These are phyloP conservation scores for Xylariales sp. DNA, from an alignment of 2,329 filamentous ascomycete species.

Conservation along the genomic window DNA sequence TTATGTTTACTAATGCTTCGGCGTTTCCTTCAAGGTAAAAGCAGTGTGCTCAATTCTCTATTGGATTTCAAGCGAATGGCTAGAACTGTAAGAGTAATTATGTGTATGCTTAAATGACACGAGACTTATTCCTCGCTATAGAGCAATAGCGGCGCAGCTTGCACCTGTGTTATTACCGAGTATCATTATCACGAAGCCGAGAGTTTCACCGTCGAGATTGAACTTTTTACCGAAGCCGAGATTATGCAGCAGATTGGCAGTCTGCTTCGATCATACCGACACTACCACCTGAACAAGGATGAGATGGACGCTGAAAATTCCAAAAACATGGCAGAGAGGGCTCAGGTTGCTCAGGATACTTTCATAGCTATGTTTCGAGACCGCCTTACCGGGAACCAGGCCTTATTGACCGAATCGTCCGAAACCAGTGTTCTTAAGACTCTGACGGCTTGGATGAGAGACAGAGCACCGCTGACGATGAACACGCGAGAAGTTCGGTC, in stretches of 20 bases:
- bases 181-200: constrained; percentile 32
- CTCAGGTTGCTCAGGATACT: constrained; percentile 28
- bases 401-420: constrained; percentile 11
- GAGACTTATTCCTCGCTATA: constrained; percentile 14
- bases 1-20: neutral
- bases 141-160: constrained; percentile 39
- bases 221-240: constrained; percentile 26
- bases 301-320: constrained; percentile 12
- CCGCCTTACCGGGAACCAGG: constrained; percentile 11
- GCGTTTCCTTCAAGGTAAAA: constrained; percentile 31
- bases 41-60: constrained; percentile 44
- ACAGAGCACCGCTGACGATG: constrained; percentile 8
- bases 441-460: constrained; percentile 17
- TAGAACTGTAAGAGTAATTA: constrained; percentile 30
- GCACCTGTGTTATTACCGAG: constrained; percentile 44
- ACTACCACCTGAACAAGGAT: constrained; percentile 22
- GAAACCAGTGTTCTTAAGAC: constrained; percentile 14
- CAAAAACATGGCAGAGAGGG: constrained; percentile 19
- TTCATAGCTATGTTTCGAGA: constrained; percentile 32
- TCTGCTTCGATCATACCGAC: constrained; percentile 31
- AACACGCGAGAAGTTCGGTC: neutral
- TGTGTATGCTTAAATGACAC: neutral
- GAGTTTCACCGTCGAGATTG: constrained; percentile 28
- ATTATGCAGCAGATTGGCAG: constrained; percentile 27
- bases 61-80: constrained; percentile 35